Conservation (phyloP, 1,284 basidiomycete species). For the Singerocomus inundabilis region DNA sequence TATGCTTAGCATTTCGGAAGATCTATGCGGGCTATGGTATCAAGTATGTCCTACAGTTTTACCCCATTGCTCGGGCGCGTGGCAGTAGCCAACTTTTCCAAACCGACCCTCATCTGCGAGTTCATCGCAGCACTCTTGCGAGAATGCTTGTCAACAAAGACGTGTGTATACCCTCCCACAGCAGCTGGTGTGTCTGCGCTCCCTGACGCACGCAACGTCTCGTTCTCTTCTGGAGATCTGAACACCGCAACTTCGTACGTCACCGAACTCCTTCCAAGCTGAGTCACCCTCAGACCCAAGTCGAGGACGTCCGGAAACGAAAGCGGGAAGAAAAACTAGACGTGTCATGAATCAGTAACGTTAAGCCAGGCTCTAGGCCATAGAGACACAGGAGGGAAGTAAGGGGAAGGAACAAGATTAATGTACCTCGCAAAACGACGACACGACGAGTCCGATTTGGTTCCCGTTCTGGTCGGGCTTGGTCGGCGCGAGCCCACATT, state of each 20-base stretch:
- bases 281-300: constrained; percentile 62
- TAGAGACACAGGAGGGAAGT: too few species aligned
- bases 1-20: too few species aligned
- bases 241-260: constrained; percentile 76
- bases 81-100: constrained; percentile 13
- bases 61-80: neutral
- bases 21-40: neutral
- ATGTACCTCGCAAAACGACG: constrained; percentile 61
- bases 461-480: constrained; percentile 34
- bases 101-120: constrained; percentile 8
- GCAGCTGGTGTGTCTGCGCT: constrained; percentile 46
- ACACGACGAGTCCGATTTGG: constrained; percentile 69
- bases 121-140: constrained; percentile 53
- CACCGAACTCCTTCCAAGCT: constrained; percentile 68
- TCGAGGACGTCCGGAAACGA: constrained; percentile 68
- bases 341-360: neutral
- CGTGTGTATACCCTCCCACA: constrained; percentile 78
- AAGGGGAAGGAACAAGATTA: too few species aligned
- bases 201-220: neutral
- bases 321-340: constrained; percentile 62
- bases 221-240: constrained; percentile 30
- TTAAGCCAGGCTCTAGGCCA: too few species aligned
- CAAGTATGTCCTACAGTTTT: constrained; percentile 17
- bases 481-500: constrained; percentile 52
- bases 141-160: constrained; percentile 63